A percentile compares a stretch with the other conserved stretches of the same genome.
Evolutionary conservation across 1,284 basidiomycete species (phyloP).

Genomic region (Agaricales sp.): DNA sequence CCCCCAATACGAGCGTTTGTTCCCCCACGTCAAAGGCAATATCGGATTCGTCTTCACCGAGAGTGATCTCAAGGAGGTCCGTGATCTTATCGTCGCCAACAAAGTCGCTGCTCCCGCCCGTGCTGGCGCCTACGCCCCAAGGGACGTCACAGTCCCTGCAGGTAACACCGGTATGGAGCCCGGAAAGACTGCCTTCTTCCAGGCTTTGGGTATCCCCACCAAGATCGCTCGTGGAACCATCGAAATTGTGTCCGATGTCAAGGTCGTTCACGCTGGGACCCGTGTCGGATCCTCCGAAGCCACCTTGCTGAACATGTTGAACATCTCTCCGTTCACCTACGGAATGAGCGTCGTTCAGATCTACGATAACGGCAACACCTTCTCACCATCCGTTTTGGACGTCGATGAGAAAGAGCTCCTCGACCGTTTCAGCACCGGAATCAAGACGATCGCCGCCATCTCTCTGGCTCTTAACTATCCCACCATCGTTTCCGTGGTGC

Average conservation of each 20-base stretch:
- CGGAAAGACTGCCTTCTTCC: constrained; percentile 99
- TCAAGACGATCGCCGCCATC: constrained; percentile 94
- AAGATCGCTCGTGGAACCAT: constrained; percentile 99
- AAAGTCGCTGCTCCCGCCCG: constrained; percentile 97
- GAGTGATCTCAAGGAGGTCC: constrained; percentile 89
- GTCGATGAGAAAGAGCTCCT: constrained; percentile 87
- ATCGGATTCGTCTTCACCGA: constrained; percentile 99
- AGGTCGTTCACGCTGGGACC: constrained; percentile 87
- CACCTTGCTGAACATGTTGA: constrained; percentile 97
- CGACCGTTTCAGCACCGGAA: constrained; percentile 83
- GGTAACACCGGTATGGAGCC: constrained; percentile 99
- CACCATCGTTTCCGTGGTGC: constrained; percentile 87
- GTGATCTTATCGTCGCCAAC: constrained; percentile 89
- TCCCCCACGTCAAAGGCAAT: constrained; percentile 95
- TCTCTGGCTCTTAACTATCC: constrained; percentile 96
- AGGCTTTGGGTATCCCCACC: constrained; percentile 98
- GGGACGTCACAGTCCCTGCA: constrained; percentile 86
- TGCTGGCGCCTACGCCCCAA: constrained; percentile 93
- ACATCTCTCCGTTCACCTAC: constrained; percentile 98
- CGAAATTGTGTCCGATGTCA: constrained; percentile 96
- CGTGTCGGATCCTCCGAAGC: constrained; percentile 98
- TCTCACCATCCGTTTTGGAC: constrained; percentile 89
- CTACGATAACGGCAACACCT: constrained; percentile 86
- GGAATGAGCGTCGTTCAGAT: constrained; percentile 96
- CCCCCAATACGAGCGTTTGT: constrained; percentile 93